Base-by-base conservation (phyloP, 2,329 filamentous ascomycete genomes). In the Teratosphaeria epicoccoides region DNA sequence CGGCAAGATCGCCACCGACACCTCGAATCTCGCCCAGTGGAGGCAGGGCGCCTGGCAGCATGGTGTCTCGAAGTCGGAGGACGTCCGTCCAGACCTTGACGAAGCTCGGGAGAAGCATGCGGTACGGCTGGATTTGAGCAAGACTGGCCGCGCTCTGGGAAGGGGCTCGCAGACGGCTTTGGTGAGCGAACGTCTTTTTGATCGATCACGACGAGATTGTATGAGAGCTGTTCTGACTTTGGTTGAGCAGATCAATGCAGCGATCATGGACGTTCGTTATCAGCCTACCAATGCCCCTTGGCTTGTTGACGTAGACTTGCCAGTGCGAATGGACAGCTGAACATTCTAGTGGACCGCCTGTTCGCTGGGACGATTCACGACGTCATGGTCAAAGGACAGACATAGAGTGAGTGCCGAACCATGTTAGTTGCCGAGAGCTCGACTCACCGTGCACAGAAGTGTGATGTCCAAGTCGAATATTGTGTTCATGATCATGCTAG, bases 151-250 rank as follows among this genome's bases (percentile, higher is more conserved):
- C 14, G 51, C 49, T n/a, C 55, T 79, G 51, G 57, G 59, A 46
- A 66, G 68, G 49, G 77, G 77, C 0, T 63, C 71, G 51, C 75
- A 81, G 63, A 81, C 78, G 2, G 52, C 80, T 37, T 76, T 81
- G 65, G 70, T 40, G n/a, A 40, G 33, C n/a, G n/a, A 9, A 14
- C 28, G 14, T 14, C 5, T 6, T 40, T 20, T 20, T 40, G 17
- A 3, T 14, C 14, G 33, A 17, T 40, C n/a, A 17, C 33, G n/a
- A 17, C n/a, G 6, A 20, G 33, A 29, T 14, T 29, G 11, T 40
- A n/a, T 1, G 33, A 40, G 33, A 17, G 33, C n/a, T 7, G 1
- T 40, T 40, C 33, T 40, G 33, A 40, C 2, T 17, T 22, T 7
- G 17, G 33, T 40, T 20, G n/a, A 7, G 17, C 29, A 40, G 33